Evolutionary conservation across 139 green algal genomes (phyloP).

Genomic region (Edaphochlamys debaryana): DNA sequence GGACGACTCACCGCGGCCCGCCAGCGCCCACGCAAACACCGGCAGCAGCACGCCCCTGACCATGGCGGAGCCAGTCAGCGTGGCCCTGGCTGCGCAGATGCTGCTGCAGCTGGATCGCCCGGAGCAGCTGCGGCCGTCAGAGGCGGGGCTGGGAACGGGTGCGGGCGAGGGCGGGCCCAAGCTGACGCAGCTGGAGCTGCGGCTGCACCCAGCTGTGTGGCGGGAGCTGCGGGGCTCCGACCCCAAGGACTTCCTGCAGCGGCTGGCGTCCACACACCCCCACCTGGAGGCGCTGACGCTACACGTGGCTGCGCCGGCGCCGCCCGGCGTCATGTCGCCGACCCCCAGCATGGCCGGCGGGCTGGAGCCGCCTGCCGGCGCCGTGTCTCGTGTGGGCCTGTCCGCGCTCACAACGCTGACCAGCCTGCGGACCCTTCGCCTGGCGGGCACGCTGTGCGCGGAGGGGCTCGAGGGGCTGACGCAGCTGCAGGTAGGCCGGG

Average conservation of each 20-base stretch:
- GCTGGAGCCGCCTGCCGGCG: too few relatives aligned
- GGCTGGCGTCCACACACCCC: not conserved
- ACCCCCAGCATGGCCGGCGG: not conserved
- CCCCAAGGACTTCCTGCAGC: constrained; percentile 3
- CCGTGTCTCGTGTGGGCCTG: not conserved
- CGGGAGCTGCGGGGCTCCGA: not conserved
- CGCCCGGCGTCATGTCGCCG: not conserved
- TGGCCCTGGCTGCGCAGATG: constrained; percentile 3
- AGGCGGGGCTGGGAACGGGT: not conserved
- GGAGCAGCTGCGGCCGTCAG: not conserved
- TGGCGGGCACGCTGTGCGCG: not conserved
- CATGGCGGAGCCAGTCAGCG: constrained; percentile 18
- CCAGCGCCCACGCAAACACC: too few relatives aligned
- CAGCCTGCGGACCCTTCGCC: not conserved
- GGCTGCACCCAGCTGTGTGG: constrained; percentile 25
- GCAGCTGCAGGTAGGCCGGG: constrained; percentile 34
- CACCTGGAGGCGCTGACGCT: constrained; percentile 16
- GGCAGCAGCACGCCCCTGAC: constrained; percentile 1
- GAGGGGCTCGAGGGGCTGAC: constrained; percentile 19
- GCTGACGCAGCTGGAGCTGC: constrained; percentile 23
- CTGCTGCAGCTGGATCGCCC: constrained; percentile 1
- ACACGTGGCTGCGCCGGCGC: not conserved
- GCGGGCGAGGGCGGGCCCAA: not conserved
- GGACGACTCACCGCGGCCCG: not conserved
- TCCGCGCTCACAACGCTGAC: not conserved